Conservation (phyloP, 805 yeast genomes). For the Kuraishia molischiana region DNA sequence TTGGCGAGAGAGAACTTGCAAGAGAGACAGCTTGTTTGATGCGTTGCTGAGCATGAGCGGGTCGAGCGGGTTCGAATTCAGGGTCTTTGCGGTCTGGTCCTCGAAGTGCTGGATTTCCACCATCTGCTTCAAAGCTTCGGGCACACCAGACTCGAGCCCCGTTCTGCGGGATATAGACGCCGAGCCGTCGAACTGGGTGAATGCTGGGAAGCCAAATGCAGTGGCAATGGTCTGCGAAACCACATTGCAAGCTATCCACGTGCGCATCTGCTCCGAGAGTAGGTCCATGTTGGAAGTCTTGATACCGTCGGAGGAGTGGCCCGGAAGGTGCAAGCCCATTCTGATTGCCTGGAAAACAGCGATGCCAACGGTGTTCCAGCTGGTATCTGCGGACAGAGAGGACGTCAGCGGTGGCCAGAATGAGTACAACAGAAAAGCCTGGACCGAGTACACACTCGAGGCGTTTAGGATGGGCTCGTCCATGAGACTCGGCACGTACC, state of each 20-base stretch:
- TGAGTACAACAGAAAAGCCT: slow-evolving; percentile 80
- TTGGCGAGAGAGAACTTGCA: slow-evolving; percentile 61
- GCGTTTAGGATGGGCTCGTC: slow-evolving; percentile 81
- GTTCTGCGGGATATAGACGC: slow-evolving; percentile 43
- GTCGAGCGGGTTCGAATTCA: slow-evolving; percentile 62
- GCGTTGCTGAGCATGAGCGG: slow-evolving; percentile 56
- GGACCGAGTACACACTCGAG: slow-evolving; percentile 88
- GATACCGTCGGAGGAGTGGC: slow-evolving; percentile 39
- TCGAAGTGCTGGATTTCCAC: slow-evolving; percentile 79
- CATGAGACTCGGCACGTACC: slow-evolving; percentile 69
- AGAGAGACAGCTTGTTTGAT: slow-evolving; percentile 64
- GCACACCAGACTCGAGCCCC: slow-evolving; percentile 26
- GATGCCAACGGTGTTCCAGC: slow-evolving; percentile 91
- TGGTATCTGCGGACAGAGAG: slow-evolving; percentile 87
- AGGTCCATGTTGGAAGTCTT: slow-evolving; percentile 33
- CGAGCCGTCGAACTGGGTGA: slow-evolving; percentile 74
- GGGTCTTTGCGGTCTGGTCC: slow-evolving; percentile 70
- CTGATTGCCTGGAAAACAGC: slow-evolving; percentile 90
- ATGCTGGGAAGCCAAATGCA: slow-evolving; percentile 91
- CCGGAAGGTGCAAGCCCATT: slow-evolving; percentile 83
- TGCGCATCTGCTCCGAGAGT: slow-evolving; percentile 69
- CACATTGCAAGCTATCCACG: slow-evolving; percentile 92
- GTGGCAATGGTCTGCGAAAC: slow-evolving; percentile 87
- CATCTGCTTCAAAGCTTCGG: slow-evolving; percentile 61
- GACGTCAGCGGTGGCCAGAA: slow-evolving; percentile 97